Evolutionary conservation across 306 rosid species (phyloP).

Genomic region (Glycine latifolia): DNA sequence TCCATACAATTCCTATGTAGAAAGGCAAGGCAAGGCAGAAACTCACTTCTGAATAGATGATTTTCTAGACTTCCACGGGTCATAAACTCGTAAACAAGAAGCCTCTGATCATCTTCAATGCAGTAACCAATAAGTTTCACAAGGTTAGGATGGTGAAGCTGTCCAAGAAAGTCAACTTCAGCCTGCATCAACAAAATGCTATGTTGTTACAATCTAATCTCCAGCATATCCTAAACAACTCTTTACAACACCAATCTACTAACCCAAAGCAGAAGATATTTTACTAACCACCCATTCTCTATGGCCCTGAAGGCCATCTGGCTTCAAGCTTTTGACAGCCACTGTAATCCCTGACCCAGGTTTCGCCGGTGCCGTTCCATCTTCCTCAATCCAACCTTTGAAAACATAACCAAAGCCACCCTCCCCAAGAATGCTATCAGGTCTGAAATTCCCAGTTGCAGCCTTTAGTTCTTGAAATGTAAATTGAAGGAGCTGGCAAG

Average conservation of each 20-base stretch:
- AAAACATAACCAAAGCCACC: constrained; percentile 97
- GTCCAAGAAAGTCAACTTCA: constrained; percentile 95
- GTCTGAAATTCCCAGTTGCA: constrained; percentile 97
- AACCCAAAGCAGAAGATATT: constrained; percentile 72
- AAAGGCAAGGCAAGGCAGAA: constrained; percentile 35
- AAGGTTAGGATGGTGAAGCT: constrained; percentile 96
- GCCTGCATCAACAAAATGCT: constrained; percentile 70
- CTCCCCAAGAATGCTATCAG: constrained; percentile 98
- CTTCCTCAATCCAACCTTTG: constrained; percentile 98
- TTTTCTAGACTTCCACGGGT: constrained; percentile 97
- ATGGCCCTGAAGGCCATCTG: constrained; percentile 98
- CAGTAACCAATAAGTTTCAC: constrained; percentile 96
- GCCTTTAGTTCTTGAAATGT: constrained; percentile 89
- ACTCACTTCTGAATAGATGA: constrained; percentile 96
- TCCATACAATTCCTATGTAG: constrained; percentile 27
- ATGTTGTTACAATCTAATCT: constrained; percentile 49
- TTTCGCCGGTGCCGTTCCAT: constrained; percentile 95
- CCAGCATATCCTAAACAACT: constrained; percentile 44
- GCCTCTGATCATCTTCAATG: constrained; percentile 88
- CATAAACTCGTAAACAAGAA: constrained; percentile 96
- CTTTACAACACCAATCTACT: constrained; percentile 62
- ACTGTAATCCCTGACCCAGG: constrained; percentile 94
- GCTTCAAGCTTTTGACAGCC: constrained; percentile 95
- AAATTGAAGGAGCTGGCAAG: constrained; percentile 77
- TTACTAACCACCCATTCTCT: constrained; percentile 99